phyloP scores from a whole-genome alignment of 2,329 filamentous ascomycete genomes.

The Diaporthe destruens region DNA sequence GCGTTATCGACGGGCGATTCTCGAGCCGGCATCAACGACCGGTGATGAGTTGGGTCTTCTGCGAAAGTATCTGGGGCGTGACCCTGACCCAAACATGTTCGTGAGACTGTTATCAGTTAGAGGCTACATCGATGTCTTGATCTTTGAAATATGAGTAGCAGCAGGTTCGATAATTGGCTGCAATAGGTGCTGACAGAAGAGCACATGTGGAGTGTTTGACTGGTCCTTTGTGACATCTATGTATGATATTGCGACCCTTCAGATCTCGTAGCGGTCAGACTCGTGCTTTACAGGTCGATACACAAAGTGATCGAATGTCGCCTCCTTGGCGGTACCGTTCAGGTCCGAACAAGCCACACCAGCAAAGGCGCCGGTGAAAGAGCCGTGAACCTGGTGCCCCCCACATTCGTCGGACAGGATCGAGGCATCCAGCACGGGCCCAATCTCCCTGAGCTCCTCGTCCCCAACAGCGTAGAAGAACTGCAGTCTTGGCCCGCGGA shows the following conservation, averaged over 20 bases:
- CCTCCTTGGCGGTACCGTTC: conserved; percentile 62
- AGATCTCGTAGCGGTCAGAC: conserved; percentile 62
- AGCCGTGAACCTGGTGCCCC: conserved; percentile 70
- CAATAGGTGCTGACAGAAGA: background rate
- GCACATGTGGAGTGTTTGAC: background rate
- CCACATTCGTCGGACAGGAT: conserved; percentile 74
- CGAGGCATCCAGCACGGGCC: conserved; percentile 69
- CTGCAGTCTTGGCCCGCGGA: conserved; percentile 65
- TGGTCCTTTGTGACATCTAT: background rate
- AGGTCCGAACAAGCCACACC: conserved; percentile 68
- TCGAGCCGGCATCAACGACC: background rate
- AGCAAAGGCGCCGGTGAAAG: conserved; percentile 73
- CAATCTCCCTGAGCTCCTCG: conserved; percentile 60
- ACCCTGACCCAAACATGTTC: background rate
- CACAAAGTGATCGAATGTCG: conserved; percentile 64
- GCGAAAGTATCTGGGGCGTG: background rate
- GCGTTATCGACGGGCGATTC: conserved; percentile 5
- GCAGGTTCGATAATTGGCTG: background rate
- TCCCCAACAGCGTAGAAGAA: conserved; percentile 68
- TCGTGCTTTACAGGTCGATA: conserved; percentile 62
- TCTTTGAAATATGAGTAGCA: background rate
- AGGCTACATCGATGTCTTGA: background rate
- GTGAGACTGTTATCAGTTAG: background rate
- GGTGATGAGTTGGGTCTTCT: conserved; percentile 9
- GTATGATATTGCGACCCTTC: background rate